Evolutionary conservation across 2,329 filamentous ascomycete genomes (phyloP).

Genomic region (Ceratocystiopsis brevicomis): DNA sequence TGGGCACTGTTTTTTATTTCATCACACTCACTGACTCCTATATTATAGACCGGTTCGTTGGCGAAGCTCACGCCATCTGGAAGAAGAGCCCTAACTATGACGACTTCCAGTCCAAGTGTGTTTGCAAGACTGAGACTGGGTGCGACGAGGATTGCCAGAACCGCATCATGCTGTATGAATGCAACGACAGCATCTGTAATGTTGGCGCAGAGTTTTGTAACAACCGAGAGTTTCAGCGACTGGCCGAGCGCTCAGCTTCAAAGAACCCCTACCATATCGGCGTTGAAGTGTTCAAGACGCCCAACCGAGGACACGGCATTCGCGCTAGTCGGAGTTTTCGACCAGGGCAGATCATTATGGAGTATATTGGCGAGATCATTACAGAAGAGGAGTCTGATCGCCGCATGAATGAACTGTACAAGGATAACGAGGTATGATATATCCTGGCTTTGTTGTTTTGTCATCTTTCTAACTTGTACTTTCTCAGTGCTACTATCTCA

Average conservation of each 20-base stretch:
- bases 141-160: conserved; percentile 89
- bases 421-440: conserved; percentile 63
- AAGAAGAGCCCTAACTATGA: conserved; percentile 58
- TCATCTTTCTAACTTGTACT: background rate
- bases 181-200: conserved; percentile 75
- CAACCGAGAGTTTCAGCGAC: conserved; percentile 72
- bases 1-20: background rate
- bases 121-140: conserved; percentile 58
- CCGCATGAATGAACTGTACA: conserved; percentile 85
- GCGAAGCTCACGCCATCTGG: conserved; percentile 64
- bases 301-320: conserved; percentile 76
- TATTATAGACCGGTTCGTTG: conserved; percentile 64
- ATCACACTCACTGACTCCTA: background rate
- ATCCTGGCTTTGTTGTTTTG: too few species aligned
- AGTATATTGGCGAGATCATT: conserved; percentile 96
- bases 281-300: conserved; percentile 85
- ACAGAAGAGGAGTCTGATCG: conserved; percentile 84
- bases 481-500: conserved; percentile 83
- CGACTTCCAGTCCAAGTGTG: conserved; percentile 57
- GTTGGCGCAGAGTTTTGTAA: conserved; percentile 54
- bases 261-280: conserved; percentile 74
- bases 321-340: conserved; percentile 76
- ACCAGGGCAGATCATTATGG: conserved; percentile 88
- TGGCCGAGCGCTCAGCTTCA: conserved; percentile 43
- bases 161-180: conserved; percentile 93